Evolutionary conservation across 805 yeast species (phyloP).

Genomic region (Yamadazyma scolyti): DNA sequence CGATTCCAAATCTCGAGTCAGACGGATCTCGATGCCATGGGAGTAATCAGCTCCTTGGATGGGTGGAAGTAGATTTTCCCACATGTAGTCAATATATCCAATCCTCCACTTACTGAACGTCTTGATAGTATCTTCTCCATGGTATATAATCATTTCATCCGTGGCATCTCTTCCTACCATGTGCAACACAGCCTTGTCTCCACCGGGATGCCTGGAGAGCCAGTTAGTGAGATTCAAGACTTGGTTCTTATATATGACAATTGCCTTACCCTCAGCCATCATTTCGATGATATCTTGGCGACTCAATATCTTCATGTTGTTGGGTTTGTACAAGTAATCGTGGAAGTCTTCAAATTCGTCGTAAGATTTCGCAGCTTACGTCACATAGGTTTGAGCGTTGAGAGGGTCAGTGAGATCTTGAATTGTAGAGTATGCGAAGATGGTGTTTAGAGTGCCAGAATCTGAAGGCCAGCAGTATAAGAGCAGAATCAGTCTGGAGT

Average conservation of each 20-base stretch:
- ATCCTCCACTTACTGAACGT: conserved; percentile 56
- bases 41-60: conserved; percentile 69
- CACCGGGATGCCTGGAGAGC: conserved; percentile 82
- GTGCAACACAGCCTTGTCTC: conserved; percentile 78
- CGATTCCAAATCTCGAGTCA: neutral
- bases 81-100: conserved; percentile 59
- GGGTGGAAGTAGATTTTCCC: conserved; percentile 83
- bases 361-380: neutral
- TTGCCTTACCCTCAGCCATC: conserved; percentile 64
- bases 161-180: conserved; percentile 89
- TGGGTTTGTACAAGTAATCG: neutral
- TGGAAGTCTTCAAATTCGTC: neutral
- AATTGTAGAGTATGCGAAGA: no score
- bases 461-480: no score
- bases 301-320: neutral
- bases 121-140: conserved; percentile 52
- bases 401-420: no score
- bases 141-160: conserved; percentile 87
- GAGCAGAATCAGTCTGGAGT: no score
- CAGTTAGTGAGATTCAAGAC: conserved; percentile 69
- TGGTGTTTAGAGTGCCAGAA: no score
- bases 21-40: no score
- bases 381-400: no score
- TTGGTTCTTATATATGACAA: conserved; percentile 59
- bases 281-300: conserved; percentile 5